Evolutionary conservation across 257 asterid genomes (phyloP).

Genomic region (Gentiana macrophylla): DNA sequence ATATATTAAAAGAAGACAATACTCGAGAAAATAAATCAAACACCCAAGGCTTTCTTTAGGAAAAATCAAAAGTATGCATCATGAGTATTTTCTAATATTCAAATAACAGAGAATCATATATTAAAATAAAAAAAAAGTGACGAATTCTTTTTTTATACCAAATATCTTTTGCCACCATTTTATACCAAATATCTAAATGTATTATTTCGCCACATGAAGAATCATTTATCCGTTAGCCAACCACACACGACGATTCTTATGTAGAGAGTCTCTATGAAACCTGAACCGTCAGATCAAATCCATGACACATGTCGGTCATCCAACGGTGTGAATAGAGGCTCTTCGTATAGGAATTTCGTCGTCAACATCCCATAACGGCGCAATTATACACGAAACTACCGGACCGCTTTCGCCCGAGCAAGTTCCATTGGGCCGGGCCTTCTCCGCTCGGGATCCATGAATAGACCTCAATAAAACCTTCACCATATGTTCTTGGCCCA

Average conservation of each 20-base stretch:
- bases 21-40: constrained; percentile 24
- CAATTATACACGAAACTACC: constrained; percentile 92
- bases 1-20: constrained; percentile 14
- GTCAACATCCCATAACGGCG: constrained; percentile 98
- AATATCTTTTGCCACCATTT: constrained; percentile 33
- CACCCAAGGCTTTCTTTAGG: constrained; percentile 37
- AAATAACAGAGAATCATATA: constrained; percentile 21
- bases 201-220: constrained; percentile 17
- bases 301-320: no score
- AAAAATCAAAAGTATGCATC: constrained; percentile 38
- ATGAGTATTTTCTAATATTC: constrained; percentile 42
- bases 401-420: constrained; percentile 71
- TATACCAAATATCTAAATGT: no score
- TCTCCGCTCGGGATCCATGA: constrained; percentile 44
- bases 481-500: constrained; percentile 49
- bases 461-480: constrained; percentile 41
- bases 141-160: constrained; percentile 55
- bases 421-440: constrained; percentile 41
- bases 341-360: not conserved
- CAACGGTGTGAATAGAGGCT: no score
- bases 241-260: constrained; percentile 13
- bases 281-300: constrained; percentile 1
- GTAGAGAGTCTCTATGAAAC: constrained; percentile 16
- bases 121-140: constrained; percentile 24
- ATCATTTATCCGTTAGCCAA: constrained; percentile 18